These are phyloP conservation scores for Penicillium cosmopolitanum DNA, from an alignment of 495 filamentous ascomycete species.

Conservation along the genomic window DNA sequence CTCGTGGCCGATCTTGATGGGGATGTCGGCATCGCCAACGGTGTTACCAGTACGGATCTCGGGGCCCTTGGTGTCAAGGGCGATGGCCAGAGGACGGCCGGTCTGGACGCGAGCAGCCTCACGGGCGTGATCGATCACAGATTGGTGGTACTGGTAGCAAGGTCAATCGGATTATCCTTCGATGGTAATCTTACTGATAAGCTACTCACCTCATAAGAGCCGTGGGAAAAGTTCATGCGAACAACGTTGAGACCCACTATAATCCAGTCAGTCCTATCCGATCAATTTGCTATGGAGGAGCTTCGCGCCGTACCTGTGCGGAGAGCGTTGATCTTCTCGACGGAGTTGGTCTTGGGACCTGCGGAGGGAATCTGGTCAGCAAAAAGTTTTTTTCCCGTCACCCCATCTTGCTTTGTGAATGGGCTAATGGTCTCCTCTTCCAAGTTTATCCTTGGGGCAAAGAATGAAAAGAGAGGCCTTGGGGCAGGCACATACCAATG, in stretches of 20 bases:
- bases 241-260: constrained; percentile 91
- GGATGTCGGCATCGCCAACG: constrained; percentile 77
- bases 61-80: constrained; percentile 97
- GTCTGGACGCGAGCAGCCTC: constrained; percentile 73
- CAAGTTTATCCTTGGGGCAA: background rate
- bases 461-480: background rate
- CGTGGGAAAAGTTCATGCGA: constrained; percentile 99
- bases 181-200: constrained; percentile 18
- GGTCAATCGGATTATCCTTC: constrained; percentile 17
- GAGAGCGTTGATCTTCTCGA: constrained; percentile 92
- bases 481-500: constrained; percentile 66
- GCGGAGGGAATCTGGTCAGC: constrained; percentile 25
- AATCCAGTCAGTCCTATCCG: constrained; percentile 18
- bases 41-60: constrained; percentile 99
- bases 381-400: constrained; percentile 4
- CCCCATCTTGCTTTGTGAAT: background rate
- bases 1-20: constrained; percentile 78
- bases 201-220: constrained; percentile 75
- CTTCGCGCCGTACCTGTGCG: constrained; percentile 59
- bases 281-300: constrained; percentile 3
- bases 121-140: constrained; percentile 92
- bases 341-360: constrained; percentile 97
- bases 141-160: constrained; percentile 74
- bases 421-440: background rate
- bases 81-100: constrained; percentile 93